Evolutionary conservation across 495 filamentous ascomycete species (phyloP).

Genomic region (Cryomyces antarcticus): DNA sequence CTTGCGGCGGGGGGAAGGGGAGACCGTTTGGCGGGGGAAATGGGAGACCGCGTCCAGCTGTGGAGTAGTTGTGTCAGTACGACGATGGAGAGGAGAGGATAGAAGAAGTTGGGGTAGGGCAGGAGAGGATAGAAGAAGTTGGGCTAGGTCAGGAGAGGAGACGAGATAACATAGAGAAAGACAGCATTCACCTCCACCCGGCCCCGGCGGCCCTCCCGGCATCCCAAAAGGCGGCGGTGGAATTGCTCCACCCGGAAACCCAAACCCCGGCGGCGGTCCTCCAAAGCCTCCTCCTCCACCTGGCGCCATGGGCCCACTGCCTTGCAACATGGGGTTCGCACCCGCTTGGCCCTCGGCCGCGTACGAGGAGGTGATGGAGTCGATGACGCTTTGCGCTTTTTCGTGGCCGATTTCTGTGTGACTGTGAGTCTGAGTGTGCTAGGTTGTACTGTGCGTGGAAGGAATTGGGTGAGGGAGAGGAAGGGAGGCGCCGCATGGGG

Average conservation of each 20-base stretch:
- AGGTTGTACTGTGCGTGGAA: not conserved
- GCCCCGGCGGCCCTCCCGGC: slow-evolving; percentile 11
- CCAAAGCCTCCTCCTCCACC: slow-evolving; percentile 16
- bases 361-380: slow-evolving; percentile 89
- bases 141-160: not conserved
- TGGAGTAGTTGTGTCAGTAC: slow-evolving; percentile 11
- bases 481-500: not conserved
- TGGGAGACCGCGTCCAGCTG: slow-evolving; percentile 29
- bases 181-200: not conserved
- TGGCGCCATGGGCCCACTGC: slow-evolving; percentile 21
- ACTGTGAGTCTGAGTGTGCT: too few species aligned
- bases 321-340: slow-evolving; percentile 58
- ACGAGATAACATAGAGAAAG: not conserved
- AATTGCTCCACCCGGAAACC: slow-evolving; percentile 34
- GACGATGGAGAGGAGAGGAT: not conserved
- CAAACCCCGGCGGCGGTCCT: slow-evolving; percentile 27
- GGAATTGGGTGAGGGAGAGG: not conserved
- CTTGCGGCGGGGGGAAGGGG: slow-evolving; percentile 6
- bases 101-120: not conserved
- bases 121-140: not conserved
- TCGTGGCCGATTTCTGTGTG: slow-evolving; percentile 82
- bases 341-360: slow-evolving; percentile 75
- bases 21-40: slow-evolving; percentile 9
- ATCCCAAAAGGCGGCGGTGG: slow-evolving; percentile 37
- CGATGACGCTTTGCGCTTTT: slow-evolving; percentile 94